These are phyloP conservation scores for Rhodamnia argentea DNA, from an alignment of 345 rosid species.

Conservation along the genomic window DNA sequence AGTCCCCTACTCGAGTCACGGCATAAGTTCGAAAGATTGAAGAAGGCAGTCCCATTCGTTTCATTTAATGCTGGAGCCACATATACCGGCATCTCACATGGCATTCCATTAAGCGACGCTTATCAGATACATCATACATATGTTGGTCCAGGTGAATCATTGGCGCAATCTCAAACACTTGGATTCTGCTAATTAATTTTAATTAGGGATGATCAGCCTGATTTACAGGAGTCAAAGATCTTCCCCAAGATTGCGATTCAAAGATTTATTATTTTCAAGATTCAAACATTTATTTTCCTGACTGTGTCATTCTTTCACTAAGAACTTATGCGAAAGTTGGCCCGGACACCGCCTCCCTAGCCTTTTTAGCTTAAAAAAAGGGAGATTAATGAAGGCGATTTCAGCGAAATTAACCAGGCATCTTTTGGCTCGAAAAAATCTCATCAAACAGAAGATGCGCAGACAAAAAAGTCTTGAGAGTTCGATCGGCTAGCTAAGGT, in stretches of 20 bases:
- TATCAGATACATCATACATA: constrained; percentile 10
- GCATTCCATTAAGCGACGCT: not conserved
- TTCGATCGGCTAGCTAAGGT: not conserved
- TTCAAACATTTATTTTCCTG: not conserved
- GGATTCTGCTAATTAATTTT: constrained; percentile 4
- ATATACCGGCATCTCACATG: constrained; percentile 8
- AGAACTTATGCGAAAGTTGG: not conserved
- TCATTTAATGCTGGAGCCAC: not conserved
- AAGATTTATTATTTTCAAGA: not conserved
- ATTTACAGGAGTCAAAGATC: not conserved
- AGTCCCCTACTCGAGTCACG: not conserved
- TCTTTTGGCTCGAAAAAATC: not conserved
- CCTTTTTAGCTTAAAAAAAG: not conserved
- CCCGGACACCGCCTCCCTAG: not conserved
- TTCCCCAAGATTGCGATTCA: not conserved
- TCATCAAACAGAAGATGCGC: not conserved
- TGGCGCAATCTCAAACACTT: not conserved
- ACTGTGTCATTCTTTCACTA: not conserved
- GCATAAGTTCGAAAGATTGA: not conserved
- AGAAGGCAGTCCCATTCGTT: not conserved
- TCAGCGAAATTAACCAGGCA: not conserved
- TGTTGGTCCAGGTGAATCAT: constrained; percentile 4
- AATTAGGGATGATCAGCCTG: not conserved
- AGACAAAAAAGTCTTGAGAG: not conserved
- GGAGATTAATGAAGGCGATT: not conserved